Evolutionary conservation across 73 alveolate genomes (phyloP).

Genomic region (Symbiodinium natans): DNA sequence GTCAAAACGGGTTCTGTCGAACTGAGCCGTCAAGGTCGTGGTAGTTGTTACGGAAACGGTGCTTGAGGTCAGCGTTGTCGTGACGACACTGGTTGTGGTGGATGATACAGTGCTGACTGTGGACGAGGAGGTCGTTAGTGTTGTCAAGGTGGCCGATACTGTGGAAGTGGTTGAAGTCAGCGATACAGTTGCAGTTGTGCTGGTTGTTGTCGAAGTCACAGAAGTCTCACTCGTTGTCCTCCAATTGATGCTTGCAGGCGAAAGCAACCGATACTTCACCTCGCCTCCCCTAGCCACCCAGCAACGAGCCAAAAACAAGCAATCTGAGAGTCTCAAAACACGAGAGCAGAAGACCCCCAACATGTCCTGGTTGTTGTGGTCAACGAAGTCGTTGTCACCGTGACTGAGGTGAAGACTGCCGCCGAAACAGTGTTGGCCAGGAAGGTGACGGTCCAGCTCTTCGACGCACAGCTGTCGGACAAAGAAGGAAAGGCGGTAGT

Average conservation of each 20-base stretch:
- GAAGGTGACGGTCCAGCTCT: slow-evolving; percentile 32
- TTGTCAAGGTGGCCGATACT: slow-evolving; percentile 27
- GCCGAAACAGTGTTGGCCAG: slow-evolving; percentile 26
- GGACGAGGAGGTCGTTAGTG: not conserved
- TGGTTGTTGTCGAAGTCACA: not conserved
- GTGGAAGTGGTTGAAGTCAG: slow-evolving; percentile 5
- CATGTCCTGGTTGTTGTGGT: slow-evolving; percentile 51
- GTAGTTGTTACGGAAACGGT: slow-evolving; percentile 23
- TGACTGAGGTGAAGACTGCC: slow-evolving; percentile 45
- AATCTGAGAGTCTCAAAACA: too few species aligned
- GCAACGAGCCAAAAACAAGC: too few species aligned
- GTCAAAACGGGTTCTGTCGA: slow-evolving; percentile 37
- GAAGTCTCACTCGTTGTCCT: not conserved
- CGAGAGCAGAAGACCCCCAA: too few species aligned
- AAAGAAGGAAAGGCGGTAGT: slow-evolving; percentile 8
- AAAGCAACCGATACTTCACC: not conserved
- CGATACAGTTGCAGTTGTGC: not conserved
- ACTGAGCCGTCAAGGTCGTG: slow-evolving; percentile 2
- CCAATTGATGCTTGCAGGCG: too few species aligned
- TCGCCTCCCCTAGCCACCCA: too few species aligned
- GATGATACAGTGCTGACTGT: not conserved
- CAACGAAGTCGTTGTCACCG: slow-evolving; percentile 34
- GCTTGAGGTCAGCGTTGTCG: not conserved
- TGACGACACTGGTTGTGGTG: slow-evolving; percentile 28
- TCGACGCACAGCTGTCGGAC: not conserved